Conservation (phyloP, 345 rosid genomes). For the Gossypium ekmanianum region DNA sequence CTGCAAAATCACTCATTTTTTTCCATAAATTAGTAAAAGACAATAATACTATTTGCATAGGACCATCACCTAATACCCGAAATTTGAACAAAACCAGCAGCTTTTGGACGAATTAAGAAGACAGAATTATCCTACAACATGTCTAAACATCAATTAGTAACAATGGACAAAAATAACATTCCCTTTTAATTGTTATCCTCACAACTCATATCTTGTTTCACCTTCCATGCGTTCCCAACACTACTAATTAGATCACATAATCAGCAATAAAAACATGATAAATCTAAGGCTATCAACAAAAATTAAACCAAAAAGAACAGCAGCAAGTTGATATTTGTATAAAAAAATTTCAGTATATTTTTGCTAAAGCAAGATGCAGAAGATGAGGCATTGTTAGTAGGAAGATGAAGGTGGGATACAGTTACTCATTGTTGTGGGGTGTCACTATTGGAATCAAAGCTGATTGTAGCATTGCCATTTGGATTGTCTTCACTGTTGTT, state of each 20-base stretch:
- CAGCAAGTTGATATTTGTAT: too few relatives aligned
- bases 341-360: not conserved
- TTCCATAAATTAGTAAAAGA: not conserved
- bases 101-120: slow-evolving; percentile 1
- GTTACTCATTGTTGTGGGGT: slow-evolving; percentile 5
- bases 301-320: not conserved
- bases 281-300: not conserved
- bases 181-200: slow-evolving; percentile 17
- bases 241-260: slow-evolving; percentile 13
- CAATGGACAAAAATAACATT: slow-evolving; percentile 11
- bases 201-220: slow-evolving; percentile 10
- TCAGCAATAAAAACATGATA: not conserved
- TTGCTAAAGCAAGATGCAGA: slow-evolving; percentile 16
- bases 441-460: not conserved
- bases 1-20: not conserved
- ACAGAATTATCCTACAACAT: slow-evolving; percentile 10
- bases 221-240: slow-evolving; percentile 3
- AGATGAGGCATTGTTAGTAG: too few relatives aligned
- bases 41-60: not conserved
- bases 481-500: not conserved
- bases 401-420: slow-evolving; percentile 17
- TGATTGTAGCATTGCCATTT: slow-evolving; percentile 2
- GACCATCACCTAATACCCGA: not conserved
- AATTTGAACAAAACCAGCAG: not conserved
- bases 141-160: not conserved